phyloP scores from a whole-genome alignment of 805 yeast species.

The Diddensiella santjacobensis region DNA sequence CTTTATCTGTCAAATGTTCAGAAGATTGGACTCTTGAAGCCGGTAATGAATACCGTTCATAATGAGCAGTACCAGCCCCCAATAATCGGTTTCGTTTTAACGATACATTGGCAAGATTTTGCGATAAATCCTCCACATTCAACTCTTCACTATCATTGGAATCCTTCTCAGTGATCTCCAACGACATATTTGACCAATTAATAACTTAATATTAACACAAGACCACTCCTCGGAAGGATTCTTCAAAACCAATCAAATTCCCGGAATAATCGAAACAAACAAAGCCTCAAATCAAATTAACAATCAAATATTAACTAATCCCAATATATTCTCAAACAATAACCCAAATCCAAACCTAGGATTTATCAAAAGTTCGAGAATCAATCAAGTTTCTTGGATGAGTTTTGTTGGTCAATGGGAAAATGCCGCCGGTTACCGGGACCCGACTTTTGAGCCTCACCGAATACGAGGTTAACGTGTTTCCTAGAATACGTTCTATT shows the following conservation, averaged over 20 bases:
- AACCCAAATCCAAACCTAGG: background rate
- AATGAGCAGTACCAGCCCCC: constrained; percentile 28
- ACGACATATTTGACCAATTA: no score
- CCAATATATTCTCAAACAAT: no score
- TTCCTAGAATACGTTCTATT: no score
- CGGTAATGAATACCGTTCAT: constrained; percentile 32
- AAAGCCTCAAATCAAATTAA: no score
- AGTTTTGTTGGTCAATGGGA: background rate
- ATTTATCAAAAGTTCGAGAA: background rate
- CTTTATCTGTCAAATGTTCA: background rate
- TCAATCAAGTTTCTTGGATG: background rate
- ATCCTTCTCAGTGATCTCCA: background rate
- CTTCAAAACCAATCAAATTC: no score
- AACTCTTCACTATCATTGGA: background rate
- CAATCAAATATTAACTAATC: no score
- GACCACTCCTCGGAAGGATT: no score
- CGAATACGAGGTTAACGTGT: no score
- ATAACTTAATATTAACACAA: no score
- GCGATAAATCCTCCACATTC: constrained; percentile 1
- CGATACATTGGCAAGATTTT: constrained; percentile 23
- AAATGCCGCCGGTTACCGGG: no score
- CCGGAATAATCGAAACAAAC: no score
- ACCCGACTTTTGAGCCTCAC: no score
- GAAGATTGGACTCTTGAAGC: constrained; percentile 25
- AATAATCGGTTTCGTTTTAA: constrained; percentile 28